Base-by-base conservation (phyloP, 441 rosid species). In the Arabidopsis lyrata region DNA sequence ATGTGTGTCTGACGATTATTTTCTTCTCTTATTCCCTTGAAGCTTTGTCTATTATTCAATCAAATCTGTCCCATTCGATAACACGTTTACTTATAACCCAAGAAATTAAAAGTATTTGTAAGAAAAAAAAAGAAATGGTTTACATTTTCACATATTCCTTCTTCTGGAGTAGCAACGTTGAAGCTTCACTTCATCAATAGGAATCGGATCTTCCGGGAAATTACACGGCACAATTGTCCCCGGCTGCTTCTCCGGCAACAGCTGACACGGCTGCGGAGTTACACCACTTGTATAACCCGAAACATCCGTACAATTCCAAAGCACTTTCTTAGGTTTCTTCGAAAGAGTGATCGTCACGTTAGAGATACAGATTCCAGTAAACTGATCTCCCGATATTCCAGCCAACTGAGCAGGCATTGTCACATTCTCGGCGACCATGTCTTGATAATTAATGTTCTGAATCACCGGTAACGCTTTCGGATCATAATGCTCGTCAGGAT, bases 351-450 rank as follows among this genome's bases (percentile, higher is more conserved):
- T 78, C 3, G 93, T 88, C 63, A 77, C 89, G 72, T 88, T 88
- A 13, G 93, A 83, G 47, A 88, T 85, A 79, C 93, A 88, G 2
- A 88, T 85, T 13, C 88, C 93, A 2, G 84, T 77, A 44, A 86
- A 88, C n/a, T 83, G 80, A 62, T 86, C 82, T 8, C 87, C 87
- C 0, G 84, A 48, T 69, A 88, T 88, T 38, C 93, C 93, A 29
- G 87, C 84, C 29, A 88, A 6, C 8, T 81, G 86, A 22, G 83
- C 93, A 3, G 83, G 88, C 88, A 88, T 84, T 2, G 87, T 82
- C 44, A 88, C 93, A 50, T 88, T 88, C 75, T 86, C 88, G 0
- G 91, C 93, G 60, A 86, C 75, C 45, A 85, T 69, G 35, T 88
- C 93, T 10, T 85, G 78, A 63, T 84, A 88, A 20, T 86, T 88